Percentiles rank a stretch among this genome's conserved stretches.
phyloP scores from a whole-genome alignment of 108 stramenopile species.

The Hondaea fermentalgiana region DNA sequence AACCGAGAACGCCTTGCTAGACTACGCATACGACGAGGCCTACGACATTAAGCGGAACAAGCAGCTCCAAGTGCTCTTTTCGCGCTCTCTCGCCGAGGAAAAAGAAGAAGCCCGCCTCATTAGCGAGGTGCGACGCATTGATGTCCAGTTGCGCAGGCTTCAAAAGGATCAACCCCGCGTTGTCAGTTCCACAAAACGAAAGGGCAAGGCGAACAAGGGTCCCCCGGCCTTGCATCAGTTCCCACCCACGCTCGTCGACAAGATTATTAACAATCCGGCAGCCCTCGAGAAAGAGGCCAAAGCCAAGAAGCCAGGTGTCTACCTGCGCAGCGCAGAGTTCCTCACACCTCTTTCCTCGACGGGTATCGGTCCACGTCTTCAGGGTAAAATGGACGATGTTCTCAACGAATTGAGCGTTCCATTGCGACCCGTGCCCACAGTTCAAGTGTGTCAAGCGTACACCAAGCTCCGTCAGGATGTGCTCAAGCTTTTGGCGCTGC shows the following conservation, averaged over 20 bases:
- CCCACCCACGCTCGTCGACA: background rate
- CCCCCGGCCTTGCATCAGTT: background rate
- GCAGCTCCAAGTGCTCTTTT: conserved; percentile 12
- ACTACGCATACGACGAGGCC: background rate
- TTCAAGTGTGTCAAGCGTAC: background rate
- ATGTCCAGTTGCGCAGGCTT: background rate
- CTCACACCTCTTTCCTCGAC: background rate
- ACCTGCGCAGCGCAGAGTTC: background rate
- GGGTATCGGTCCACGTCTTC: background rate
- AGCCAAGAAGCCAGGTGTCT: background rate
- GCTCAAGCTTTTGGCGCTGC: background rate
- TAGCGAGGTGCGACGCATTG: background rate
- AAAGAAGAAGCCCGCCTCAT: background rate
- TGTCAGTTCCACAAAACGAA: background rate
- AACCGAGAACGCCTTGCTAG: background rate
- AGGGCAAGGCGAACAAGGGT: background rate
- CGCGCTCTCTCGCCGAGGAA: background rate
- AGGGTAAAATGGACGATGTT: background rate
- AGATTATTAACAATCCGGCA: background rate
- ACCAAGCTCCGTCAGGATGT: background rate
- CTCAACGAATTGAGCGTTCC: background rate
- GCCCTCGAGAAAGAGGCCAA: background rate
- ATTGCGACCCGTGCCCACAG: background rate
- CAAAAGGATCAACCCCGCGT: background rate
- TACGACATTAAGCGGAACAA: background rate